Conservation (phyloP, 139 green algal genomes). For the Spirogloea muscicola region DNA sequence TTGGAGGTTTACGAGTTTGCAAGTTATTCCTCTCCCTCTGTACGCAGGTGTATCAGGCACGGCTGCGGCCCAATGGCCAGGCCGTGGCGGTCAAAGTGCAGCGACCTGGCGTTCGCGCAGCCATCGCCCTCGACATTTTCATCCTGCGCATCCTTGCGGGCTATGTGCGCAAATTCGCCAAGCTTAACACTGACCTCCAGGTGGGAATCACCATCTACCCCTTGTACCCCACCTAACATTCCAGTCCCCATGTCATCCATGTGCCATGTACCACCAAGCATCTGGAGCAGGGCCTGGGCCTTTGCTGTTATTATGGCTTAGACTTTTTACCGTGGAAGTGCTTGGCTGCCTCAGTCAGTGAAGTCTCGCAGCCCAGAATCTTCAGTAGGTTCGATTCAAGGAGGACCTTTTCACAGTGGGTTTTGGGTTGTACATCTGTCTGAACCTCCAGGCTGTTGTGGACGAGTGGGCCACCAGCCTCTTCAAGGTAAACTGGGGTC, state of each 20-base stretch:
- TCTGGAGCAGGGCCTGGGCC: too few species aligned
- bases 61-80: conserved; percentile 62
- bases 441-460: conserved; percentile 21
- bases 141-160: conserved; percentile 59
- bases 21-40: too few species aligned
- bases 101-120: conserved; percentile 82
- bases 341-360: too few species aligned
- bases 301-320: too few species aligned
- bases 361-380: too few species aligned
- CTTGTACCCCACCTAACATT: neutral
- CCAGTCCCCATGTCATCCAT: too few species aligned
- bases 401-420: neutral
- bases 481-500: conserved; percentile 26
- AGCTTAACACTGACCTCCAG: conserved; percentile 32
- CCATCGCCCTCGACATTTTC: conserved; percentile 86
- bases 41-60: conserved; percentile 58
- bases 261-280: too few species aligned
- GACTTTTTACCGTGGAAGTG: too few species aligned
- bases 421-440: neutral
- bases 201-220: neutral
- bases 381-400: too few species aligned
- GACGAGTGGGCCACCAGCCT: conserved; percentile 38
- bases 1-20: too few species aligned
- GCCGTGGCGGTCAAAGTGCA: conserved; percentile 93
- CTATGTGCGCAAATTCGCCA: neutral